These are phyloP conservation scores for Huntiella savannae DNA, from an alignment of 2,329 filamentous ascomycete genomes.

Conservation along the genomic window DNA sequence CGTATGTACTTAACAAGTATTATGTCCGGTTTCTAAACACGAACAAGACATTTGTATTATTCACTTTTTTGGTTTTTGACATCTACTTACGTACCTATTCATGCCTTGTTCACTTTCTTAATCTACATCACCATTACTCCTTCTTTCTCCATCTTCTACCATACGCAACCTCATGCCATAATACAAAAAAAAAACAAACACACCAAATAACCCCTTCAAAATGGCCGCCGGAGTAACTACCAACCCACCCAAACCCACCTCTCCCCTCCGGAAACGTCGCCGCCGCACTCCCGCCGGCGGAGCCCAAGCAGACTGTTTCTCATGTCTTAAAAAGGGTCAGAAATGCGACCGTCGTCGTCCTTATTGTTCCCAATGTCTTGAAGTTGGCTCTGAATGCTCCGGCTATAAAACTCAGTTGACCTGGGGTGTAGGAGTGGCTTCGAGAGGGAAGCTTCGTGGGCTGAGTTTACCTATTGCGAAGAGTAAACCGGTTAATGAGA, in stretches of 20 bases:
- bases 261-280: constrained; percentile 42
- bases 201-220: not conserved
- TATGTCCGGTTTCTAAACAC: too few species aligned
- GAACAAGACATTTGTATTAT: too few species aligned
- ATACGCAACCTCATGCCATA: too few species aligned
- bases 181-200: too few species aligned
- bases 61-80: too few species aligned
- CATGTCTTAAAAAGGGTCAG: constrained; percentile 64
- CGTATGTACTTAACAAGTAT: too few species aligned
- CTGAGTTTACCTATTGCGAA: constrained; percentile 56
- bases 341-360: constrained; percentile 83
- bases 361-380: constrained; percentile 87
- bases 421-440: constrained; percentile 90
- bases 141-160: too few species aligned
- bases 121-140: too few species aligned
- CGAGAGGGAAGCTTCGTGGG: constrained; percentile 81
- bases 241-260: constrained; percentile 26
- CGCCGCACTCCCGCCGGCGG: constrained; percentile 76
- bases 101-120: too few species aligned
- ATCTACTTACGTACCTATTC: too few species aligned
- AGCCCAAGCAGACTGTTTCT: constrained; percentile 86
- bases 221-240: constrained; percentile 26
- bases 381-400: constrained; percentile 78
- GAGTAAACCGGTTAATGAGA: constrained; percentile 17
- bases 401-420: constrained; percentile 95